Evolutionary conservation across 2,329 filamentous ascomycete genomes (phyloP).

Genomic region (Hypoxylon sp.): DNA sequence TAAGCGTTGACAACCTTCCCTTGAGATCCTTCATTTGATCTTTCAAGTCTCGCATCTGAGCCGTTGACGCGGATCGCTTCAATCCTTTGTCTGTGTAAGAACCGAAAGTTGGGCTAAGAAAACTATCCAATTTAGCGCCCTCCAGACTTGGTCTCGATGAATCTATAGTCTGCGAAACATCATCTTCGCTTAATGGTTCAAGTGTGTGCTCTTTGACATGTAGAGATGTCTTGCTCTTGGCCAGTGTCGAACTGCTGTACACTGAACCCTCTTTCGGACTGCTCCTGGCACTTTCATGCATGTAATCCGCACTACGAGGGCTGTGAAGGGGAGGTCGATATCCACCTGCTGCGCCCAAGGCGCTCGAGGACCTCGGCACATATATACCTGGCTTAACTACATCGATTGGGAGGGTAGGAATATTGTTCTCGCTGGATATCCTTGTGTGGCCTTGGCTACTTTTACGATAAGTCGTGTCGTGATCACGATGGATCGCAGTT

Average conservation of each 20-base stretch:
- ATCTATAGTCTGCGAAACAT: constrained; percentile 54
- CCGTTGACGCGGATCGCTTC: constrained; percentile 78
- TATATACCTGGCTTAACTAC: constrained; percentile 59
- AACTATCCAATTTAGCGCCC: constrained; percentile 55
- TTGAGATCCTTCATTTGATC: constrained; percentile 90
- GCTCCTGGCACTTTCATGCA: constrained; percentile 55
- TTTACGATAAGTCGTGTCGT: constrained; percentile 47
- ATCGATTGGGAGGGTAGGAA: constrained; percentile 58
- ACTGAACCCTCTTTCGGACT: constrained; percentile 38
- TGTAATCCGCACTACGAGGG: constrained; percentile 63
- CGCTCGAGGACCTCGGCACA: constrained; percentile 74
- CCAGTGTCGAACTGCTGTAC: constrained; percentile 45
- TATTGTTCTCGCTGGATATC: constrained; percentile 73
- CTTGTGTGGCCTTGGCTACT: constrained; percentile 67
- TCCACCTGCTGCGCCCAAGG: constrained; percentile 71
- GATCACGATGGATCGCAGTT: constrained; percentile 56
- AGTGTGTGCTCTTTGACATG: constrained; percentile 62
- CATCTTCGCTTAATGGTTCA: constrained; percentile 70
- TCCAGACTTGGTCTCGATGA: constrained; percentile 48
- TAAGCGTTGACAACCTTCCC: constrained; percentile 84
- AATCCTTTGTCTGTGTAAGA: constrained; percentile 64
- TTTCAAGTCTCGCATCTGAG: constrained; percentile 80
- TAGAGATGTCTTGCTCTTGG: constrained; percentile 58
- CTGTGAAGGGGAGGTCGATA: constrained; percentile 66
- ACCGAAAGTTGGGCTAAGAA: constrained; percentile 64